Conservation (phyloP, 345 rosid species). For the Acer yangbiense region DNA sequence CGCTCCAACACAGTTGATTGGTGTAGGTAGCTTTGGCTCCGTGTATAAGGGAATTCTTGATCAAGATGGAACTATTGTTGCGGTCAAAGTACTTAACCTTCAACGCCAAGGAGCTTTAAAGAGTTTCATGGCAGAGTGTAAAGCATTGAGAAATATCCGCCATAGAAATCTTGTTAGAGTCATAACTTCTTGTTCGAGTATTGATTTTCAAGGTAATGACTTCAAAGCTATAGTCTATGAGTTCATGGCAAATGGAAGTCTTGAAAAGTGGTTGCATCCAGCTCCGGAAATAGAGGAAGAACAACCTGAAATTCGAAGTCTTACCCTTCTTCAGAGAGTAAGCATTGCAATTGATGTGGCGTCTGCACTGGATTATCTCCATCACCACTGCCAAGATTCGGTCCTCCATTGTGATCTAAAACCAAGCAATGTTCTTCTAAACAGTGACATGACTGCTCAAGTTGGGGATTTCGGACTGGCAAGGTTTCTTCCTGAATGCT, state of each 20-base stretch:
- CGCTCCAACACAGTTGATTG: background rate
- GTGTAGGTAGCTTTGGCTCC: background rate
- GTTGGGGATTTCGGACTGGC: constrained; percentile 10
- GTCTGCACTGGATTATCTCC: background rate
- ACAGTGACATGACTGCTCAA: background rate
- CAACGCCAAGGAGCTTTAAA: background rate
- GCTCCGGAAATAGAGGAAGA: background rate
- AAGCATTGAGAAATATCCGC: background rate
- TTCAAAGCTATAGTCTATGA: constrained; percentile 22
- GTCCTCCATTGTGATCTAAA: constrained; percentile 12
- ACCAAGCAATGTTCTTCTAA: constrained; percentile 9
- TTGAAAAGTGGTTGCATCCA: constrained; percentile 15
- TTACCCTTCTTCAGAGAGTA: background rate
- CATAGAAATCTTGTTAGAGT: constrained; percentile 20
- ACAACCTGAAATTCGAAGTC: background rate
- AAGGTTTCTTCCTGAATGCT: background rate
- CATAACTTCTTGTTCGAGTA: constrained; percentile 12
- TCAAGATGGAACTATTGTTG: background rate
- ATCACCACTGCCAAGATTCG: background rate
- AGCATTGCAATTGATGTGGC: constrained; percentile 9
- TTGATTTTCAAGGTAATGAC: constrained; percentile 16
- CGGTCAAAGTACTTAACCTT: constrained; percentile 20
- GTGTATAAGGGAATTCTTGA: constrained; percentile 6
- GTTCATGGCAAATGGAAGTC: constrained; percentile 17
- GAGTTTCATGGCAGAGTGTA: constrained; percentile 6